Evolutionary conservation across 371 early-diverging fungal species (phyloP), one percentile per base, ranked within the genome.

Genomic region (Lichtheimia ramosa): DNA sequence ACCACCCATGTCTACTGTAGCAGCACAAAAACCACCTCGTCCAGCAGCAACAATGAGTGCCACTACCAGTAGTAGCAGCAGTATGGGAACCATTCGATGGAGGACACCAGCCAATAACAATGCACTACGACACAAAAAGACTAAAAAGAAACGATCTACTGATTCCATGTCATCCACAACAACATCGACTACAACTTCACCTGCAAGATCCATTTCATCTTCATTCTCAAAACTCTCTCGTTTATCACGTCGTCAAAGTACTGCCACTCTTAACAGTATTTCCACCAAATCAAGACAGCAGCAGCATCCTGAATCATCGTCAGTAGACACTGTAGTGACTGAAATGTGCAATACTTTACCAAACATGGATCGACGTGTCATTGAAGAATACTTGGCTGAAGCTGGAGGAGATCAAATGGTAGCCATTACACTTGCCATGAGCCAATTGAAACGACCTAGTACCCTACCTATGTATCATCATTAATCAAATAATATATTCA

Each of bases 381-480:
- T 77, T 8, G 58, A 69, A 46, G 71, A 69, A 20, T 77, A 77
- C 56, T 51, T 77, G 40, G 59, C 66, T 43, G 68, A 73, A 21
- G 70, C 78, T 0, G 65, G 63, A 50, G 78, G 78, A 7, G 78
- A 77, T 56, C 68, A 67, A 49, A 74, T 74, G 73, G 67, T 70
- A 10, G 78, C 74, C 14, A 74, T 77, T 40, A 71, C 74, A 7
- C 54, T 77, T 15, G 78, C 78, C 7, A 70, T 77, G 66, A 66
- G 71, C 6, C 74, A 77, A 25, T 52, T 69, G 21, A 56, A 69
- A n/a, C 68, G 34, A 34, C 34, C 34, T 2, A 34, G 10, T 34
- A 34, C 34, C 8, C 1, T 2, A 34, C 34, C 34, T 34, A 34
- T 34, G 34, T 34, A 34, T 10, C 34, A 34, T 34, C 34, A 34